Evolutionary conservation across 306 rosid genomes (phyloP).

Genomic region (Begonia loranthoides): DNA sequence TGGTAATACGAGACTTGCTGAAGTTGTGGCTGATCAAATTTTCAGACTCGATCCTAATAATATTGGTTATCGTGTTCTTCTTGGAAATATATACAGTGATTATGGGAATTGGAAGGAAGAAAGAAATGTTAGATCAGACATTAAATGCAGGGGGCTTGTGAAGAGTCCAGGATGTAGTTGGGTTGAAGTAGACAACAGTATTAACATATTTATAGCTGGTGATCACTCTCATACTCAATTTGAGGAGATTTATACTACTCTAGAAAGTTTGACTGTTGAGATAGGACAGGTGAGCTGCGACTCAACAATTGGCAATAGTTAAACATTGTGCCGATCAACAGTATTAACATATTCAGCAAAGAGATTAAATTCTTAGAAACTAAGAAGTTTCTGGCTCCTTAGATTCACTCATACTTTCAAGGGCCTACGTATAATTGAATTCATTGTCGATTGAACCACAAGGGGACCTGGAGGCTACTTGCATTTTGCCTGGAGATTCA

Average conservation of each 20-base stretch:
- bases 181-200: conserved; percentile 21
- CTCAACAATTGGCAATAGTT: too few species aligned
- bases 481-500: too few species aligned
- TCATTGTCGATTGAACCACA: too few species aligned
- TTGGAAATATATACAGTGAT: conserved; percentile 27
- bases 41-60: conserved; percentile 17
- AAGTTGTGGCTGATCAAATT: conserved; percentile 19
- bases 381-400: too few species aligned
- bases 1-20: conserved; percentile 21
- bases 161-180: conserved; percentile 30
- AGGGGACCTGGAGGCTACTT: too few species aligned
- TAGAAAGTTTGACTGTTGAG: conserved; percentile 18
- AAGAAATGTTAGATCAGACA: conserved; percentile 16
- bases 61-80: conserved; percentile 28
- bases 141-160: conserved; percentile 20
- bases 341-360: too few species aligned
- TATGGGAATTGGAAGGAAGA: conserved; percentile 22
- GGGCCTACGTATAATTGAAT: too few species aligned
- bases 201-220: conserved; percentile 16
- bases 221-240: conserved; percentile 19
- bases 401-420: too few species aligned
- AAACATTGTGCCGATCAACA: too few species aligned
- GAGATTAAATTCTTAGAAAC: too few species aligned
- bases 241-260: conserved; percentile 15
- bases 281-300: background rate